Evolutionary conservation across 768 basidiomycete species (phyloP).

Genomic region (Hydnomerulius pinastri): DNA sequence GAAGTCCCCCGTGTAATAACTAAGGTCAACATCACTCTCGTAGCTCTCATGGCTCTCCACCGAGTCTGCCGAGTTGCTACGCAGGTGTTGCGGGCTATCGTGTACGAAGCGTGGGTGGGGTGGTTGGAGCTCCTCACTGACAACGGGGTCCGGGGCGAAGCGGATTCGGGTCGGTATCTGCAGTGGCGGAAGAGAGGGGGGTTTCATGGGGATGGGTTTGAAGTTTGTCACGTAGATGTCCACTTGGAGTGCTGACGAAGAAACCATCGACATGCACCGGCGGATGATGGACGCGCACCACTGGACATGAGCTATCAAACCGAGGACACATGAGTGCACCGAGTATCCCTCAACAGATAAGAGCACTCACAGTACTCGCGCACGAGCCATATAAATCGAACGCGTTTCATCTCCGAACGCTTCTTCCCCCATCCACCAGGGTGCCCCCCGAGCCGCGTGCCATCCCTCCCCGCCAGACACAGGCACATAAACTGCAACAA

Average conservation of each 20-base stretch:
- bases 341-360: neutral
- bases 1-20: conserved; percentile 41
- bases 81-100: conserved; percentile 5
- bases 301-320: conserved; percentile 60
- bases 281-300: conserved; percentile 73
- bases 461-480: conserved; percentile 57
- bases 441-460: conserved; percentile 47
- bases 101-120: conserved; percentile 35
- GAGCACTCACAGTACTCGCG: conserved; percentile 66
- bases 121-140: conserved; percentile 32
- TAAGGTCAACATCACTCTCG: conserved; percentile 42
- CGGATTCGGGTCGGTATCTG: conserved; percentile 18
- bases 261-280: conserved; percentile 59
- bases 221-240: conserved; percentile 76
- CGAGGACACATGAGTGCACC: neutral
- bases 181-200: conserved; percentile 6
- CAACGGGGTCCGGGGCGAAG: conserved; percentile 5
- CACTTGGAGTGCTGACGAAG: conserved; percentile 51
- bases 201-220: conserved; percentile 28
- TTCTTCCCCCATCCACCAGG: conserved; percentile 45
- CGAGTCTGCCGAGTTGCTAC: conserved; percentile 25
- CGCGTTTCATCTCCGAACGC: conserved; percentile 47
- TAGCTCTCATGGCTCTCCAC: conserved; percentile 32
- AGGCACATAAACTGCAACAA: conserved; percentile 65
- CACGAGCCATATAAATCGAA: conserved; percentile 77